Percentiles rank a stretch among this genome's conserved stretches.
phyloP scores from a whole-genome alignment of 331 rosid genomes.

The Malus hybrid region DNA sequence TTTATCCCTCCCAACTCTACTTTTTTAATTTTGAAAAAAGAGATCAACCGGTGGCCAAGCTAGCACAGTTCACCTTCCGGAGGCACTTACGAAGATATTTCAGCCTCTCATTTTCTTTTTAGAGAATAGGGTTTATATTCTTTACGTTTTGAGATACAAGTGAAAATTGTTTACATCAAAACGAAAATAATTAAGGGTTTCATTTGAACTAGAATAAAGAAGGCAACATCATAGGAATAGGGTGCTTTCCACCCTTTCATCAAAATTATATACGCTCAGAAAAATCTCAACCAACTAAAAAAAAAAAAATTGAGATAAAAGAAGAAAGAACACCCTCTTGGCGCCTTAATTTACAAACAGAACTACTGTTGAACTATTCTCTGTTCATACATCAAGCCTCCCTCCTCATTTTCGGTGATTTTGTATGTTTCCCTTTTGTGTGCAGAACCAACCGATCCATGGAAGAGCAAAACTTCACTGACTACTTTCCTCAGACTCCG shows the following conservation, averaged over 20 bases:
- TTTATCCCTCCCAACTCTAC: background rate
- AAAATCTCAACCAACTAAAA: background rate
- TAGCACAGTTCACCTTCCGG: too few species aligned
- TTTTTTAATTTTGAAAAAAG: too few species aligned
- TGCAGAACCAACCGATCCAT: background rate
- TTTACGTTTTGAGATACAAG: background rate
- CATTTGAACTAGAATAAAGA: background rate
- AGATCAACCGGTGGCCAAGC: too few species aligned
- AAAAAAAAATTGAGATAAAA: background rate
- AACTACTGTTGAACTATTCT: background rate
- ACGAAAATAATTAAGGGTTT: background rate
- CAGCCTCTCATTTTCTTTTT: too few species aligned
- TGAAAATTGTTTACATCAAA: too few species aligned
- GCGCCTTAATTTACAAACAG: background rate
- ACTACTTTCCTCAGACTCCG: background rate
- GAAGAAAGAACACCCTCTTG: background rate
- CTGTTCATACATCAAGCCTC: background rate
- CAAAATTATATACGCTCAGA: background rate
- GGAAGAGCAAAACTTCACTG: constrained; percentile 16
- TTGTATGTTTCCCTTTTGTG: background rate
- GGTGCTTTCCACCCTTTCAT: background rate
- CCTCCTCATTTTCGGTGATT: background rate
- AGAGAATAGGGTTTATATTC: background rate
- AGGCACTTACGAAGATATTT: too few species aligned
- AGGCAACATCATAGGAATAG: background rate